Base-by-base conservation (phyloP, 176 grass and related monocot species). In the Themeda triandra region DNA sequence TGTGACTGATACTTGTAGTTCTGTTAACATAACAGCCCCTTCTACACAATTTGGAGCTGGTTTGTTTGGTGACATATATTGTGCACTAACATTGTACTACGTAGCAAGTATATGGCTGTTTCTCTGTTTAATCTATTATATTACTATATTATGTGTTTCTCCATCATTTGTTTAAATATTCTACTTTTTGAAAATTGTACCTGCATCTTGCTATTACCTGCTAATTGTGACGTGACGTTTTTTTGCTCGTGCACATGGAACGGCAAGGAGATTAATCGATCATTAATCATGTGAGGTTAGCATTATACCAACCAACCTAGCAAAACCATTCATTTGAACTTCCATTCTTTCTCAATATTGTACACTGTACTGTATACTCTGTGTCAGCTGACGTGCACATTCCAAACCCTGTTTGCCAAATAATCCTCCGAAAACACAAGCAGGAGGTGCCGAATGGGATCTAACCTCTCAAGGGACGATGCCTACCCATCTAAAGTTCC, bases 371-470 rank as follows among this genome's bases (percentile, higher is more conserved):
- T 42, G 10, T 60, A 37, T 65, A 5, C 31, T 31, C 71, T 37
- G 13, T 36, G 24, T 29, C 24, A 6, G 62, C 64, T 29, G 67
- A 19, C 39, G 58, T 72, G 63, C 75, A 58, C 66, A 45, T 79
- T 37, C 35, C 24, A 66, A 66, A 15, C 30, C 49, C 65, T 13
- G 30, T 45, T 27, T 46, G 35, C 78, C 6, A 49, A 14, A 30
- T 28, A 41, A 42, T 74, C 37, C 53, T 89, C 49, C 46, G 46
- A 85, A 15, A 85, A 59, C 82, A 76, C 41, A 71, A 68, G 37
- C 37, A 76, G 66, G 14, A 37, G 79, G 3, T 19, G 79, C 27
- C 66, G 58, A 44, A 45, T 54, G 45, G 44, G 10, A 56, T 75
- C 58, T 79, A 44, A 35, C 24, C 56, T 73, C 56, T 35, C 13